Evolutionary conservation across 2,329 filamentous ascomycete genomes (phyloP), one percentile per base, ranked within the genome.

Genomic region (Pseudocercospora fijiensis): DNA sequence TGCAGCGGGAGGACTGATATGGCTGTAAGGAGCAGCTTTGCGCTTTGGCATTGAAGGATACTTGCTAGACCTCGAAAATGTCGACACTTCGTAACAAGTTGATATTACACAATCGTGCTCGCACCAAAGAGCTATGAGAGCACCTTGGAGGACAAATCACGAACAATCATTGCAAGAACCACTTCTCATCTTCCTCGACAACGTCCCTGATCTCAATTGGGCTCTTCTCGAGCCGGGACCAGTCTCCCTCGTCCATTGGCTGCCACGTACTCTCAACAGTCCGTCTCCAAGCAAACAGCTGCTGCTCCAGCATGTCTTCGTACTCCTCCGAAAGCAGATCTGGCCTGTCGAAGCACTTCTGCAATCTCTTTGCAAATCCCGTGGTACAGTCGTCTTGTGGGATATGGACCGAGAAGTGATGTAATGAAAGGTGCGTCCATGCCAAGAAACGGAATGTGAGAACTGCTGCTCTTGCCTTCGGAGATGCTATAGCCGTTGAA

Each of bases 251-350:
- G 7, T 58, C 57, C 9, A 4, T 2, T 11, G 57, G 57, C 0
- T 9, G 18, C 11, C 6, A 27, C 5, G 37, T 47, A 16, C 26
- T 2, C 41, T 49, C 57, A 1, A 22, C 20, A 1, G 3, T n/a
- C 4, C 33, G 10, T 1, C 41, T 8, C 7, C 47, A 58, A 8
- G 11, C 24, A 18, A 28, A 37, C 18, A 47, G 26, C 20, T 58
- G 57, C 57, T 58, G 57, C 20, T 58, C 57, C 0, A 58, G 33
- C 41, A 58, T 18, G 33, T 58, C 41, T 58, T 58, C 57, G 30
- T 58, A 51, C 22, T 51, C 37, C 24, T 49, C 41, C 1, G 20
- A 20, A 3, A 1, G n/a, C n/a, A 58, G 11, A 18, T 20, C 18
- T 13, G n/a, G 3, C 7, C 57, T 26, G 41, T 49, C 20, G 24